Evolutionary conservation across 164 flowering plant genomes (phyloP), one percentile per base, ranked within the genome.

Genomic region (Chimonanthus praecox): DNA sequence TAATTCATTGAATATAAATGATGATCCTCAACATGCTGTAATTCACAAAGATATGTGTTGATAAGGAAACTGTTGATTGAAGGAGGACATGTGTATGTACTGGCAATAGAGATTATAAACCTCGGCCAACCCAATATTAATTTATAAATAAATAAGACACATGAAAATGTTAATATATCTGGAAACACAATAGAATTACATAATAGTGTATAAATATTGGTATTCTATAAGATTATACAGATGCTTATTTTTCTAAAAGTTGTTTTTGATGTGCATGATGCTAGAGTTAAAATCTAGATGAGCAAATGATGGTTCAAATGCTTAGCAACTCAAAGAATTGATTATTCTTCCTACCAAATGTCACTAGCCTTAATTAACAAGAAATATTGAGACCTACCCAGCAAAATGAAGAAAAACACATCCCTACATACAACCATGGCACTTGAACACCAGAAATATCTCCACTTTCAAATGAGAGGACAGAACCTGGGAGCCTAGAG

Each of bases 1-100:
- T 89, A 96, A 77, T 96, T 96, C 81, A 94, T 65, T 3, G 99
- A 96, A 78, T 96, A 96, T 64, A 96, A 77, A 84, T 96, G 98
- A 70, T 96, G 99, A 80, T 96, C 99, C 82, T 96, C 98, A 74
- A 96, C 99, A 85, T 94, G 99, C 98, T 96, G 91, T 72, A 13
- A 74, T 47, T 78, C 48, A 71, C 67, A 73, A 18, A 6, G 67
- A n/a, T 70, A 60, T 66, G 64, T 62, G 18, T 18, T 58, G 77
- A 64, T 6, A 43, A 76, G 73, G 5, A 80, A 47, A 62, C 7
- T 15, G 16, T 45, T 33, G 33, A 33, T 33, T 1, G 33, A 1
- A 33, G 33, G 33, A 33, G 33, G 33, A 33, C 33, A 33, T 33
- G 33, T 33, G 33, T 33, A 33, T 33, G 33, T 33, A 33, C 33